Percentiles rank a stretch among this genome's conserved stretches.
phyloP scores from a whole-genome alignment of 805 yeast species.

The Candida yuanshanica region DNA sequence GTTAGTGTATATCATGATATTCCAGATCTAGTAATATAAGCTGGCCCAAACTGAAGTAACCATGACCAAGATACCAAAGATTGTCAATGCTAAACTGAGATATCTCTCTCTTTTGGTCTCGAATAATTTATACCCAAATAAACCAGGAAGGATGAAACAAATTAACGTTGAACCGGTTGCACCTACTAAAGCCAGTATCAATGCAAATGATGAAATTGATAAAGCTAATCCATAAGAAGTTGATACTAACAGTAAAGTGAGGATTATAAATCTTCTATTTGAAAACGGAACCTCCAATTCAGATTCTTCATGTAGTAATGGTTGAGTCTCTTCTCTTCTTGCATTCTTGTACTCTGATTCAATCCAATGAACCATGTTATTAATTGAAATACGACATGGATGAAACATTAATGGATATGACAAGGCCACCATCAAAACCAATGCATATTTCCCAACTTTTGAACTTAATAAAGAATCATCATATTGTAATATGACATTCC shows the following conservation, averaged over 20 bases:
- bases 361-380: slow-evolving; percentile 55
- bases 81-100: slow-evolving; percentile 48
- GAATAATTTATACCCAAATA: slow-evolving; percentile 54
- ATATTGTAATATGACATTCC: slow-evolving; percentile 68
- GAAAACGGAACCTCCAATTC: slow-evolving; percentile 39
- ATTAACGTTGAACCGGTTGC: slow-evolving; percentile 81
- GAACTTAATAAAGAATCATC: slow-evolving; percentile 45
- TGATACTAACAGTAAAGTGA: slow-evolving; percentile 43
- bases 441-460: slow-evolving; percentile 49
- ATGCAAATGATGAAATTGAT: slow-evolving; percentile 56
- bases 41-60: slow-evolving; percentile 50
- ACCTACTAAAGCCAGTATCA: slow-evolving; percentile 68
- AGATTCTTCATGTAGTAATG: slow-evolving; percentile 8
- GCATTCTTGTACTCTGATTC: slow-evolving; percentile 13
- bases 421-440: slow-evolving; percentile 68
- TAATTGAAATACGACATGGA: slow-evolving; percentile 70
- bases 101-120: slow-evolving; percentile 32
- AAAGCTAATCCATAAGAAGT: slow-evolving; percentile 52
- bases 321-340: slow-evolving; percentile 6
- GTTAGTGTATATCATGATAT: too few relatives aligned
- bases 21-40: slow-evolving; percentile 17
- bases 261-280: slow-evolving; percentile 36
- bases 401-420: slow-evolving; percentile 78
- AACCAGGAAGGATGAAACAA: slow-evolving; percentile 72
- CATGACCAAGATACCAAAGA: slow-evolving; percentile 73